phyloP scores from a whole-genome alignment of 495 filamentous ascomycete species.

The Penicillium taxi region DNA sequence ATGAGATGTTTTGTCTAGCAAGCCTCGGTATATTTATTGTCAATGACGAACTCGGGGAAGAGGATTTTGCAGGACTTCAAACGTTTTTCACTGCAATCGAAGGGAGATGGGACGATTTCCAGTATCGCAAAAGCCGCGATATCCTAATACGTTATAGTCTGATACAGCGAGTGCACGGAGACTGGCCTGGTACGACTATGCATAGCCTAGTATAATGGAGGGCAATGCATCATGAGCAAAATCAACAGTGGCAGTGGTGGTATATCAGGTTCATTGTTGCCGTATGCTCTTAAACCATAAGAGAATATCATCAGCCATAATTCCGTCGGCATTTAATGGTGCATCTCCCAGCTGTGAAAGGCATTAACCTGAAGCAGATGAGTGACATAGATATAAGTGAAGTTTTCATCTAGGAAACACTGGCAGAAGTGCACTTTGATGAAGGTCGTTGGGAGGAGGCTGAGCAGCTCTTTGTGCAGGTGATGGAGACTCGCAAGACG shows the following conservation, averaged over 20 bases:
- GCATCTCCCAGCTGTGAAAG: conserved; percentile 2
- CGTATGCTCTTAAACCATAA: not conserved
- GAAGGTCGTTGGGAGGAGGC: not conserved
- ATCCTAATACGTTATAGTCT: conserved; percentile 3
- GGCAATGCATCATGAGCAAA: conserved; percentile 2
- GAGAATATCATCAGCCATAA: conserved; percentile 1
- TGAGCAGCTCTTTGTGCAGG: not conserved
- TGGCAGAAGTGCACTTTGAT: conserved; percentile 11
- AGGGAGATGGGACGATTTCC: conserved; percentile 4
- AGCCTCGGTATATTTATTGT: no score
- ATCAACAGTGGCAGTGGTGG: conserved; percentile 1
- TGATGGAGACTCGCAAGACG: conserved; percentile 1
- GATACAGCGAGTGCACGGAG: conserved; percentile 4
- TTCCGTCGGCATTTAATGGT: conserved; percentile 3
- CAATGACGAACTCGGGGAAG: no score
- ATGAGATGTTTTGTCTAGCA: no score
- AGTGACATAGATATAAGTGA: not conserved
- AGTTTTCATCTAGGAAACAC: conserved; percentile 1
- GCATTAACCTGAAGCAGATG: not conserved
- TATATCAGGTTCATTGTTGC: conserved; percentile 4
- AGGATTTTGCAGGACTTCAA: no score
- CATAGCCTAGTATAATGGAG: conserved; percentile 5
- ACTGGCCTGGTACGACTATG: conserved; percentile 3
- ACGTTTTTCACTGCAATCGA: no score
- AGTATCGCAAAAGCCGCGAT: not conserved